phyloP scores from a whole-genome alignment of 345 rosid genomes.

The Durio zibethinus region DNA sequence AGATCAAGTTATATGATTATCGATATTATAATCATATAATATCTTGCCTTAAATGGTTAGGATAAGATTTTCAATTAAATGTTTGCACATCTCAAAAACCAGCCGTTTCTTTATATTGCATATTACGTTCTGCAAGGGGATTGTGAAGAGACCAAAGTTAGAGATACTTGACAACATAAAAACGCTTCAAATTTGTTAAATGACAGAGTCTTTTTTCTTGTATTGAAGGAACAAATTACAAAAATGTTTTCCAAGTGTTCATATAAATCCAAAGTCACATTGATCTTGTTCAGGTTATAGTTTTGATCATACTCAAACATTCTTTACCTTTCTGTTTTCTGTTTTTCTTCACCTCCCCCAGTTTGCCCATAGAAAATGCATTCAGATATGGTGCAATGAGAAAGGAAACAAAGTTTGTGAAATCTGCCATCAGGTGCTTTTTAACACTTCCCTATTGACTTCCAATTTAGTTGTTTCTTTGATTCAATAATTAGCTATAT shows the following conservation, averaged over 20 bases:
- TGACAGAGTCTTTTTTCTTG: not conserved
- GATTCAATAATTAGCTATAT: not conserved
- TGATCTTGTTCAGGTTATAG: not conserved
- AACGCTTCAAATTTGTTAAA: too few species aligned
- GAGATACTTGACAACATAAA: too few species aligned
- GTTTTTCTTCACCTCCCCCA: not conserved
- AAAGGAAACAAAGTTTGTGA: conserved; percentile 44
- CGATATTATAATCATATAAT: too few species aligned
- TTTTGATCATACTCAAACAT: not conserved
- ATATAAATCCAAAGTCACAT: too few species aligned
- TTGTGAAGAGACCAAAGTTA: too few species aligned
- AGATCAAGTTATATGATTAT: too few species aligned
- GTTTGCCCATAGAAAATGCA: conserved; percentile 57
- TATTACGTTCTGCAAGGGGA: too few species aligned
- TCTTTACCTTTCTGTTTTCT: not conserved
- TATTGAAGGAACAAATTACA: not conserved
- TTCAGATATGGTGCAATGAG: conserved; percentile 52
- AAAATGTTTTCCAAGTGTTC: not conserved
- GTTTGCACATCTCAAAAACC: too few species aligned
- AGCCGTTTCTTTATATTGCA: too few species aligned
- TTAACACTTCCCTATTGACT: not conserved
- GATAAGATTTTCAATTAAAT: too few species aligned
- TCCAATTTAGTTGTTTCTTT: not conserved
- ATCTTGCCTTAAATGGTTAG: too few species aligned
- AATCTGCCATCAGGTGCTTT: conserved; percentile 39